phyloP scores from a whole-genome alignment of 1,284 basidiomycete species.

The Chalciporus piperatoides region DNA sequence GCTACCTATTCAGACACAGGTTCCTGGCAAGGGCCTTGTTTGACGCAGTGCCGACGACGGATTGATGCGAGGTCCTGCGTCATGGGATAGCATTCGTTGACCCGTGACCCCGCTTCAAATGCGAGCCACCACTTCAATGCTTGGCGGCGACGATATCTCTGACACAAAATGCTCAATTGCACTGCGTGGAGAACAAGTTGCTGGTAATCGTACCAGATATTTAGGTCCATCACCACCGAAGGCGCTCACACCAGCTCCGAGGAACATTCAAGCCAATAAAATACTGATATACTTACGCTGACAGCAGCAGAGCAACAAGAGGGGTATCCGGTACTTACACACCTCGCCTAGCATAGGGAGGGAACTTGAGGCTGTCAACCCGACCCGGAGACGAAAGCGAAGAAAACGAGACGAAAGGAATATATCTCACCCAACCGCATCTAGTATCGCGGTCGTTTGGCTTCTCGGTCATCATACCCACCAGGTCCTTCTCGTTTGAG shows the following conservation, averaged over 20 bases:
- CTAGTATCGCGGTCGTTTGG: conserved; percentile 79
- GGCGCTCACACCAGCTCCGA: conserved; percentile 8
- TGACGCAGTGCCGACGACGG: conserved; percentile 16
- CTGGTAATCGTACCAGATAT: not conserved
- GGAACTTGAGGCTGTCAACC: conserved; percentile 28
- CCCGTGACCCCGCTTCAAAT: not conserved
- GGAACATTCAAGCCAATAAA: conserved; percentile 22
- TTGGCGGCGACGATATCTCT: not conserved
- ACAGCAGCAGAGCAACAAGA: conserved; percentile 27
- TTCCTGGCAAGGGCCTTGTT: conserved; percentile 21
- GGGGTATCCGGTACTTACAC: conserved; percentile 32
- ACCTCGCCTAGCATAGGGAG: conserved; percentile 33
- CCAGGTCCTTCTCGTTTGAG: conserved; percentile 68
- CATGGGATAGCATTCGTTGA: not conserved
- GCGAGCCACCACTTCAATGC: not conserved
- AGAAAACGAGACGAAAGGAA: conserved; percentile 22
- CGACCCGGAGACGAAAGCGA: conserved; percentile 19
- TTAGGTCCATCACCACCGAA: not conserved
- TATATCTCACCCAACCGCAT: conserved; percentile 36
- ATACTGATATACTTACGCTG: conserved; percentile 38
- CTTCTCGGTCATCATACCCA: conserved; percentile 75
- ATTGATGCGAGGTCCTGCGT: conserved; percentile 19
- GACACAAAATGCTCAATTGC: not conserved
- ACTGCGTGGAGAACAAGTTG: not conserved
- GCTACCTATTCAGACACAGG: not conserved